Evolutionary conservation across 805 yeast genomes (phyloP).

Genomic region (Brettanomyces custersianus): DNA sequence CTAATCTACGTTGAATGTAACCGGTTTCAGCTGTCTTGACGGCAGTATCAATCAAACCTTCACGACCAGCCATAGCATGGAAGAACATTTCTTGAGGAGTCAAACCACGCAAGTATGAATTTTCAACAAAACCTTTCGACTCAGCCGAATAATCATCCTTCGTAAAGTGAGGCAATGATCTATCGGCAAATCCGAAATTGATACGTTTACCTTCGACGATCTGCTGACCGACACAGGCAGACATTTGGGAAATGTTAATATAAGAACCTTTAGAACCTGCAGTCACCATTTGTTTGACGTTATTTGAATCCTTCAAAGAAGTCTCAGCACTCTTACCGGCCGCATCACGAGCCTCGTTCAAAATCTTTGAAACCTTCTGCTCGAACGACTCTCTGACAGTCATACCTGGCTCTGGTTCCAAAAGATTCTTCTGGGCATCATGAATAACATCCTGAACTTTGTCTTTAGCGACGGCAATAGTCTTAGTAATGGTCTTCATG

Average conservation of each 20-base stretch:
- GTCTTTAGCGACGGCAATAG: constrained; percentile 85
- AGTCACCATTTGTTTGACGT: constrained; percentile 98
- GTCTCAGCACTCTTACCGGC: constrained; percentile 99
- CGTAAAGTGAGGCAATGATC: constrained; percentile 95
- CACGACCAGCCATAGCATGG: constrained; percentile 99
- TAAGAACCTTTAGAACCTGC: constrained; percentile 99
- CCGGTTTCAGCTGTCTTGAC: constrained; percentile 99
- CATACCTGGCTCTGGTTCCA: constrained; percentile 99
- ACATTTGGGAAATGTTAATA: constrained; percentile 98
- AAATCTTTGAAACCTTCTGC: constrained; percentile 88
- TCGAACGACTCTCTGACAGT: constrained; percentile 97
- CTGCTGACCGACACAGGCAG: constrained; percentile 99
- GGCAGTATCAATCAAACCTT: constrained; percentile 98
- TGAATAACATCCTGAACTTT: constrained; percentile 90
- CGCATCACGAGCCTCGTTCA: constrained; percentile 97
- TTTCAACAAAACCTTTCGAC: constrained; percentile 96
- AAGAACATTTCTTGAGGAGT: constrained; percentile 98
- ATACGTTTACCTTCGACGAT: constrained; percentile 99
- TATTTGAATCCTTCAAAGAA: constrained; percentile 86
- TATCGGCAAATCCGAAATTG: constrained; percentile 93
- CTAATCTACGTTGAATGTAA: constrained; percentile 95
- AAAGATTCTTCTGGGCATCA: constrained; percentile 82
- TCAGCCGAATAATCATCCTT: constrained; percentile 98
- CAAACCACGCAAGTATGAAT: constrained; percentile 92
- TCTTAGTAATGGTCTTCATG: constrained; percentile 86